Evolutionary conservation across 345 rosid species (phyloP).

Genomic region (Brassica carinata): DNA sequence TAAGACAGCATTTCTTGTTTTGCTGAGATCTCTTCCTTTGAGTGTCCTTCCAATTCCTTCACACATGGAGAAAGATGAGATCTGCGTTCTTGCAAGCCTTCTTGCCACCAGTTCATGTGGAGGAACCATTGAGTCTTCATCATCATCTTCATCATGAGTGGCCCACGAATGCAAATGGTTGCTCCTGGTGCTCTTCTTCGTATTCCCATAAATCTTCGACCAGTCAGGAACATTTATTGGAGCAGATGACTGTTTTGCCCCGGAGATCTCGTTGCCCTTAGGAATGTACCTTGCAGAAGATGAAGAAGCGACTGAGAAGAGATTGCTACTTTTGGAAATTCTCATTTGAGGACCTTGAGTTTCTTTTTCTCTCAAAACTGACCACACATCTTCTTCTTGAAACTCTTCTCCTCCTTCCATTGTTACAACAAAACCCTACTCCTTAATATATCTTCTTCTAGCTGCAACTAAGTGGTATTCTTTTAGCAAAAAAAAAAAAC

Average conservation of each 20-base stretch:
- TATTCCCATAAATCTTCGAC: conserved; percentile 76
- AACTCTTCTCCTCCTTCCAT: conserved; percentile 54
- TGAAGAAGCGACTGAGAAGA: conserved; percentile 44
- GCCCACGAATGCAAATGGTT: conserved; percentile 37
- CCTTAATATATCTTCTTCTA: conserved; percentile 15
- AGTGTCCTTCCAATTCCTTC: conserved; percentile 89
- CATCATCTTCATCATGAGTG: conserved; percentile 43
- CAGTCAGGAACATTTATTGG: conserved; percentile 88
- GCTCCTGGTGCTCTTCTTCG: conserved; percentile 17
- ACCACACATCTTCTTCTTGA: conserved; percentile 77
- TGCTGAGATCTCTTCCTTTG: conserved; percentile 83
- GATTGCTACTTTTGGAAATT: conserved; percentile 39
- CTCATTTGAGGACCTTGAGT: conserved; percentile 46
- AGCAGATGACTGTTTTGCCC: conserved; percentile 60
- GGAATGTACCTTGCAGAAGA: conserved; percentile 40
- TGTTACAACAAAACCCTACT: conserved; percentile 32
- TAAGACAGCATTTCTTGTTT: conserved; percentile 69
- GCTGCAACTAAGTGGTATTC: conserved; percentile 16
- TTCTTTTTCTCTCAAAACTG: conserved; percentile 44
- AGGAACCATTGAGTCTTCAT: conserved; percentile 61
- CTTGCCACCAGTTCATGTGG: conserved; percentile 83
- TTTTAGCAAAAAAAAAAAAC: too few relatives aligned
- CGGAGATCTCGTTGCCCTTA: conserved; percentile 21
- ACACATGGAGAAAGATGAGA: conserved; percentile 67
- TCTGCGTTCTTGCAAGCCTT: conserved; percentile 52